Base-by-base conservation (phyloP, 306 rosid genomes). In the Cicer bijugum region DNA sequence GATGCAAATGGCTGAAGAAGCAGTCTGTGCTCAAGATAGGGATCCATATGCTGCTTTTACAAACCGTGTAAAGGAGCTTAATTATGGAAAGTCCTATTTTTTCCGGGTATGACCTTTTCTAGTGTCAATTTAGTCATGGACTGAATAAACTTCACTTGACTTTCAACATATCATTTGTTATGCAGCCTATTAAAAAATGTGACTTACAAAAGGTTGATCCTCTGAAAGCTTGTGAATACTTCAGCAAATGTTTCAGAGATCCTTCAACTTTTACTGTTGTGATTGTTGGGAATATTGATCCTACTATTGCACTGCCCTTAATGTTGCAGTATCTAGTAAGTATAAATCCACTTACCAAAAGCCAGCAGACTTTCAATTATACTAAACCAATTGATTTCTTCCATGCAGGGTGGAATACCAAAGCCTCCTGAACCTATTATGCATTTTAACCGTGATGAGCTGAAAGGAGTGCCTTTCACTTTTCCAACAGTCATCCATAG, bases 1-100 rank as follows among this genome's bases (percentile, higher is more conserved):
- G 61, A 93, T 93, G 98, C 97, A 93, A 82, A 93, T 93, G 98
- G 89, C 98, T 17, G 98, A 91, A 86, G 98, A 93, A 85, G 92
- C 93, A 58, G 94, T 93, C 17, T 88, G 84, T 82, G 97, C 97
- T 80, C 97, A 93, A 86, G 94, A 89, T 84, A 88, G 98, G 78
- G 98, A 93, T 80, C 97, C 98, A 51, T 89, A 85, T 69, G 85
- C 98, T 72, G 96, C 89, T 76, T 93, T 91, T 87, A 85, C 92
- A 57, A 93, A 93, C 84, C 92, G 97, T 62, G 97, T 89, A 75
- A 93, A 93, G 89, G 98, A 93, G 92, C 96, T 93, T 65, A 93
- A 93, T 86, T 89, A 93, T 79, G 98, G 97, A 59, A 93, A 89
- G 84, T 93, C 98, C 61, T 93, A 82, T 85, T 93, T 93, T 87